Evolutionary conservation across 2,329 filamentous ascomycete species (phyloP).

Genomic region (Aspergillus japonicus): DNA sequence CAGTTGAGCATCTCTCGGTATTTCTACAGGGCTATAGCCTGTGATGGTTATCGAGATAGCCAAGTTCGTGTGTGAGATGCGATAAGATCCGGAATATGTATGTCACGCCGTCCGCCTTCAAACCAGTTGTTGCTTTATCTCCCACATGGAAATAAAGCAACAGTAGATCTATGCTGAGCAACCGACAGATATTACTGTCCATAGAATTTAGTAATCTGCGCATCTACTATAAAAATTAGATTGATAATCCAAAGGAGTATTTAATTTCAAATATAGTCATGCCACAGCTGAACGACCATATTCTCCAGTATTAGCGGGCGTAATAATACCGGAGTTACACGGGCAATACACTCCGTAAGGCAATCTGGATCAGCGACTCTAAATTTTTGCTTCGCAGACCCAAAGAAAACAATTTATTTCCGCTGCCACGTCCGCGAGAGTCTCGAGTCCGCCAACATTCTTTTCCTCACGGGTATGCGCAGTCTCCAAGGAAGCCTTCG

Average conservation of each 20-base stretch:
- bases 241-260: too few species aligned
- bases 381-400: constrained; percentile 5
- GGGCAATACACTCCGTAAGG: not conserved
- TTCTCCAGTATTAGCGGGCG: not conserved
- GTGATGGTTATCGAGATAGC: not conserved
- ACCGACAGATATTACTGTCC: not conserved
- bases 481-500: constrained; percentile 22
- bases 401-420: not conserved
- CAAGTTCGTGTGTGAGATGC: not conserved
- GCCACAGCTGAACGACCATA: too few species aligned
- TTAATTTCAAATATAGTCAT: too few species aligned
- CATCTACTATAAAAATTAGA: too few species aligned
- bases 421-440: not conserved
- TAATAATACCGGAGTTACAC: constrained; percentile 16
- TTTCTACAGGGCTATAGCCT: not conserved
- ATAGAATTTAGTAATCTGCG: not conserved
- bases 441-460: not conserved
- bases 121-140: not conserved
- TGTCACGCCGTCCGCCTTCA: not conserved
- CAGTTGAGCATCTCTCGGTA: not conserved
- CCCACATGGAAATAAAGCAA: too few species aligned
- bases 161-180: not conserved
- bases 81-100: not conserved
- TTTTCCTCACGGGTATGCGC: constrained; percentile 31
- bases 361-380: not conserved